These are phyloP conservation scores for Zalerion maritima DNA, from an alignment of 495 filamentous ascomycete species.

Conservation along the genomic window DNA sequence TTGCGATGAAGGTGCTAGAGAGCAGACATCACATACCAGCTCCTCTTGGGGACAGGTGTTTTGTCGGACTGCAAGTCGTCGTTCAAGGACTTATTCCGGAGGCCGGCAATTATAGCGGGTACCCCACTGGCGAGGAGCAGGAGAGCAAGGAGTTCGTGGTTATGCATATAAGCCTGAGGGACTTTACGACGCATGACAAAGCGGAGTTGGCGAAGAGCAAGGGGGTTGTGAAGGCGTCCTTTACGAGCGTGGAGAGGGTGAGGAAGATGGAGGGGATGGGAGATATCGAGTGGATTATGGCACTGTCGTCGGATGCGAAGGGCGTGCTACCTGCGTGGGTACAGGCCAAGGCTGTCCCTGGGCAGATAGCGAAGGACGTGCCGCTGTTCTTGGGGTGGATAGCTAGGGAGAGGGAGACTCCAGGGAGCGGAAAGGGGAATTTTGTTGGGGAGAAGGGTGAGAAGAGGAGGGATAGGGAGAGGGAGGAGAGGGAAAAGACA, in stretches of 20 bases:
- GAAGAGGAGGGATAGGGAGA: constrained; percentile 5
- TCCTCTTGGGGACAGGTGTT: too few species aligned
- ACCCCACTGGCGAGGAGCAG: not conserved
- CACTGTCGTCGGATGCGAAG: constrained; percentile 52
- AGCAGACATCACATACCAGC: constrained; percentile 38
- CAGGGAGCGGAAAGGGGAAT: constrained; percentile 6
- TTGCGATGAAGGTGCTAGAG: constrained; percentile 34
- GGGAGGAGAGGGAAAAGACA: constrained; percentile 9
- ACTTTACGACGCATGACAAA: constrained; percentile 17
- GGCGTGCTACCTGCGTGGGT: constrained; percentile 53
- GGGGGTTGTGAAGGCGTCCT: constrained; percentile 35
- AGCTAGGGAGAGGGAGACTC: constrained; percentile 23
- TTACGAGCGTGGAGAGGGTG: constrained; percentile 49
- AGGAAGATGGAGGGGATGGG: constrained; percentile 14
- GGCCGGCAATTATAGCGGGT: not conserved
- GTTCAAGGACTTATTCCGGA: constrained; percentile 17
- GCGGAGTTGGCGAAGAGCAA: constrained; percentile 21
- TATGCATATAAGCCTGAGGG: constrained; percentile 37
- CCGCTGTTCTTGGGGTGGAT: constrained; percentile 52
- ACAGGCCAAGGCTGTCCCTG: constrained; percentile 50
- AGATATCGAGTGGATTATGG: constrained; percentile 51
- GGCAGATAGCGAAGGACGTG: constrained; percentile 57
- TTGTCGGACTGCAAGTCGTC: constrained; percentile 16
- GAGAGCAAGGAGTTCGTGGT: constrained; percentile 35
- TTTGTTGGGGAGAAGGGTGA: constrained; percentile 2